Base-by-base conservation (phyloP, 768 basidiomycete genomes). In the Pilatotrama ljubarskyi region DNA sequence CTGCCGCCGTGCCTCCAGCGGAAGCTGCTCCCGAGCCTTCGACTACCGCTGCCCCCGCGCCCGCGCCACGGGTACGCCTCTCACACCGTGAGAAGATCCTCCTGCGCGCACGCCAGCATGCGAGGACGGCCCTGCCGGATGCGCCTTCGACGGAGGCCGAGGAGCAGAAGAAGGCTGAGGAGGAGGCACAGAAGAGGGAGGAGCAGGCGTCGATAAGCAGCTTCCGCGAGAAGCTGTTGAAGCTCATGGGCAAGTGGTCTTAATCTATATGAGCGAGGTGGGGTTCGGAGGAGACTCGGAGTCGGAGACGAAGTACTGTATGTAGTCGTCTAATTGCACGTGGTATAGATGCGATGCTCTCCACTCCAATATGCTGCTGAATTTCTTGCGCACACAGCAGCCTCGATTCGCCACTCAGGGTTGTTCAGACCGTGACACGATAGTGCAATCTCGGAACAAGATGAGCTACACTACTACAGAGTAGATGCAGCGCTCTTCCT, bases 61-160 rank as follows among this genome's bases (percentile, higher is more conserved):
- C 35, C 7, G 17, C 17, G 37, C 51, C 51, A 1, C 14, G 29
- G 18, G 42, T 29, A 17, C 26, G 49, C 15, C 53, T 61, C 17
- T 60, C 65, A 10, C 49, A 51, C 26, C 63, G 63, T 36, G 55
- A 66, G 58, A 61, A 62, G 24, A 64, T 69, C n/a, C 66, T 68
- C 14, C 58, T 44, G 29, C 57, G 55, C n/a, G 69, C 69, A 20
- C 68, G 68, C 11, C 40, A 59, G 40, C 57, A 65, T 38, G 65
- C 68, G 11, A 62, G 49, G 18, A 60, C 58, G 26, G 68, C 67
- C 26, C 54, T 67, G n/a, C 63, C 63, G 2, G 66, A 56, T 8
- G 17, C 32, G 17, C 17, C 59, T 2, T 25, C 18, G 36, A 46
- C 24, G 38, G 36, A 55, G 25, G 57, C 40, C n/a, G 58, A 52